Evolutionary conservation across 331 rosid species (phyloP), one percentile per base, ranked within the genome.

Genomic region (Quercus tomentella): DNA sequence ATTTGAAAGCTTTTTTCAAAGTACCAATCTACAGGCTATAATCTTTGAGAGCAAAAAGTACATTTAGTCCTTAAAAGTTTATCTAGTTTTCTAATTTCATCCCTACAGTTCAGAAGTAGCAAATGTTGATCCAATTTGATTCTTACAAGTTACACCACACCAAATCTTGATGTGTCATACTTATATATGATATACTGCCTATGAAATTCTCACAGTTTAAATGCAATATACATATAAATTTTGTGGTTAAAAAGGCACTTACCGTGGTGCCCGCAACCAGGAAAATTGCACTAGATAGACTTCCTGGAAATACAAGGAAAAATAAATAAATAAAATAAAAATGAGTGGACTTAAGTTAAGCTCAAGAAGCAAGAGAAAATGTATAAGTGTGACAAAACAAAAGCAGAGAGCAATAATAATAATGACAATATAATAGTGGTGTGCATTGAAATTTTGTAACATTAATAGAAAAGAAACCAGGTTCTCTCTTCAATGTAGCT

Each of bases 181-280:
- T 43, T 8, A 43, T 4, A 31, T 31, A 31, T 35, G 41, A 35
- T 35, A 9, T 9, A 41, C 12, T 41, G 12, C 45, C 45, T 41
- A 41, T 41, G 45, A 8, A 41, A 41, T 0, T 41, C 45, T 41
- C 0, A 8, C 45, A 9, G 49, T 2, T 41, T 41, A 41, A 41
- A 14, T 41, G 49, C 49, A 9, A 41, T 41, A 9, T 41, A 9
- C 1, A 41, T 37, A 8, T 37, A 37, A 37, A 1, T 41, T 41
- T 41, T 41, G 49, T 41, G 49, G 49, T 41, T 41, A 9, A 41
- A 74, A 55, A 67, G 5, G 26, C 15, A 43, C 85, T 3, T 71
- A 91, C 94, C 62, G 93, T 93, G 33, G 95, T 93, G 70, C 98
- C 95, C 17, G 91, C 90, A 25, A 93, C 97, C 37, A 93, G 88